A percentile compares a stretch with the other conserved stretches of the same genome.
Conservation (phyloP, 305 asterid species). For the Solanum hybrid region DNA sequence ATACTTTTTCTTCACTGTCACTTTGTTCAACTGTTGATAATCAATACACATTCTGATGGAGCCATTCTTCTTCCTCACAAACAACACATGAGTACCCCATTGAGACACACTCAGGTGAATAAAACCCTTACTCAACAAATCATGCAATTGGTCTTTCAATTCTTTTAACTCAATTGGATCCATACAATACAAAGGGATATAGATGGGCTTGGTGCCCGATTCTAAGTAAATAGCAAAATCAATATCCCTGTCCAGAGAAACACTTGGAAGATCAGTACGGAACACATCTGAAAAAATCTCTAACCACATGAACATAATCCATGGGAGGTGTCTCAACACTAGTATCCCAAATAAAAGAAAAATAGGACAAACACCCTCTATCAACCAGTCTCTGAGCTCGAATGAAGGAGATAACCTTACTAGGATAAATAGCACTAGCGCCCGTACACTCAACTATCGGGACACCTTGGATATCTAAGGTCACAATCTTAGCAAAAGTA, state of each 20-base stretch:
- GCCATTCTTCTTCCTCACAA: background rate
- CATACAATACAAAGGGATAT: no score
- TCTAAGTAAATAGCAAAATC: background rate
- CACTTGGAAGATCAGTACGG: background rate
- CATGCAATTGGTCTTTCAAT: background rate
- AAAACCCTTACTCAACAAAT: background rate
- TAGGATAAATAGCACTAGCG: background rate
- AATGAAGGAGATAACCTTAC: background rate
- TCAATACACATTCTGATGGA: background rate
- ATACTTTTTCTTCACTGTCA: background rate
- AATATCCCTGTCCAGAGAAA: background rate
- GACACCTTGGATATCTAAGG: background rate
- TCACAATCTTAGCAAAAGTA: background rate
- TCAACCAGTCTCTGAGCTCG: background rate
- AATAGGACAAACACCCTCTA: background rate
- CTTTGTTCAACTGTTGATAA: background rate
- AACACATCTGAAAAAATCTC: background rate
- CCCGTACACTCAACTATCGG: background rate
- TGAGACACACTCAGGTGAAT: background rate
- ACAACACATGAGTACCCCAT: background rate
- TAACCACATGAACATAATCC: background rate
- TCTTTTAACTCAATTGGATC: background rate
- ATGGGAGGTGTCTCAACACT: background rate
- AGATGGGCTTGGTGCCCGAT: background rate
- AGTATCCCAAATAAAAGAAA: background rate